Conservation (phyloP, 768 basidiomycete species). For the Termitomyces sp. region DNA sequence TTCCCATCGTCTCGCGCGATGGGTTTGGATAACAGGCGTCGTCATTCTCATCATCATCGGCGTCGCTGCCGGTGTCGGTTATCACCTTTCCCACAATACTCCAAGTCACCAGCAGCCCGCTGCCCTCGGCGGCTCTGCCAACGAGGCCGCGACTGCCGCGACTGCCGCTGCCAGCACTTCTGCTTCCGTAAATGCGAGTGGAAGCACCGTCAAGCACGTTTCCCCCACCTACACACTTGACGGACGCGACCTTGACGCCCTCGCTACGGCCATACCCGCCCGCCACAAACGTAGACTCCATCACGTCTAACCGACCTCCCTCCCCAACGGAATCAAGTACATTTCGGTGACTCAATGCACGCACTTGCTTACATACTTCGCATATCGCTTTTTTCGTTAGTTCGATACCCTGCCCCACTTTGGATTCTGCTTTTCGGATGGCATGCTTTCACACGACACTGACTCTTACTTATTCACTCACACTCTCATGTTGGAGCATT, state of each 20-base stretch:
- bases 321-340: too few relatives aligned
- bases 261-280: not conserved
- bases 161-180: conserved; percentile 16
- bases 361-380: not conserved
- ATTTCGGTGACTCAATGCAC: not conserved
- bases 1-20: conserved; percentile 51
- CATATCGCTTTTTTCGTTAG: not conserved
- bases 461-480: not conserved
- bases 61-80: conserved; percentile 58
- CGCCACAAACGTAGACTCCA: conserved; percentile 13
- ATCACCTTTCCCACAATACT: conserved; percentile 54
- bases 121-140: conserved; percentile 62
- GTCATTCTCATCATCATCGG: conserved; percentile 51
- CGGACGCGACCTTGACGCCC: conserved; percentile 16
- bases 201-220: conserved; percentile 38
- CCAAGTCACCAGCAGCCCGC: conserved; percentile 52
- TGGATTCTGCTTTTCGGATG: not conserved
- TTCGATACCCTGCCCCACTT: conserved; percentile 6
- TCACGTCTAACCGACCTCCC: not conserved
- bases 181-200: conserved; percentile 14
- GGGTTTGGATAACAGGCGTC: conserved; percentile 72
- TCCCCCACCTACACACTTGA: conserved; percentile 62
- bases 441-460: not conserved
- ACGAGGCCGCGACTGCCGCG: conserved; percentile 32
- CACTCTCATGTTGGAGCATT: not conserved